Base-by-base conservation (phyloP, 306 rosid genomes). In the Oxytropis ochrocephala region DNA sequence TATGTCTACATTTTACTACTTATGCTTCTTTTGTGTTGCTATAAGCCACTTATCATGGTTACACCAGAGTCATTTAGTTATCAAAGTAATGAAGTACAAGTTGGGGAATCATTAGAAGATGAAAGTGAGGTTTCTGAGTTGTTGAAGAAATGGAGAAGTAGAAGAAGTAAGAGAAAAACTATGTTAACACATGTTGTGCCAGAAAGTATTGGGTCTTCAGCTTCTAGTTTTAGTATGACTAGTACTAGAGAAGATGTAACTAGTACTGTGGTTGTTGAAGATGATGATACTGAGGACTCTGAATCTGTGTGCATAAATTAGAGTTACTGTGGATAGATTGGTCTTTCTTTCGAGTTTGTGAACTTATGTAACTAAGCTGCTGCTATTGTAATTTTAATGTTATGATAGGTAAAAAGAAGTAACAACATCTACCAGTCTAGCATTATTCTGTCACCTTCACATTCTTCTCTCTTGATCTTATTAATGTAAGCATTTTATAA, bases 161-260 rank as follows among this genome's bases (percentile, higher is more conserved):
- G 88, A 36, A 81, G 84, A 68, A 73, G 76, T 73, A 91, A 85
- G 79, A 88, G 96, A 59, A 87, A 85, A 81, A 85, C 82, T 8
- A 58, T 73, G 5, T 43, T 52, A 18, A 0, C 67, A 41, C 75
- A 72, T 29, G 74, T 59, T 11, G 76, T 64, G 72, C 29, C 21
- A 24, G 93, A 85, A 77, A 66, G 72, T 14, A 19, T 80, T 24
- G 92, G 85, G 1, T 85, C 96, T 14, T 83, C 92, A 2, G 82
- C 85, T 10, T 83, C 93, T 0, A 77, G 81, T 56, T 73, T 76
- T 16, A 83, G 81, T 64, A 32, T 68, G 67, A 75, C 69, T 1
- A 73, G 75, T 1, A 77, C 78, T 0, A 79, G 85, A 85, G 89
- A 88, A 39, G 91, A 88, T 50, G 65, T 44, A 5, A 78, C 61